phyloP scores from a whole-genome alignment of 2,329 filamentous ascomycete species.

The Fusarium proliferatum region DNA sequence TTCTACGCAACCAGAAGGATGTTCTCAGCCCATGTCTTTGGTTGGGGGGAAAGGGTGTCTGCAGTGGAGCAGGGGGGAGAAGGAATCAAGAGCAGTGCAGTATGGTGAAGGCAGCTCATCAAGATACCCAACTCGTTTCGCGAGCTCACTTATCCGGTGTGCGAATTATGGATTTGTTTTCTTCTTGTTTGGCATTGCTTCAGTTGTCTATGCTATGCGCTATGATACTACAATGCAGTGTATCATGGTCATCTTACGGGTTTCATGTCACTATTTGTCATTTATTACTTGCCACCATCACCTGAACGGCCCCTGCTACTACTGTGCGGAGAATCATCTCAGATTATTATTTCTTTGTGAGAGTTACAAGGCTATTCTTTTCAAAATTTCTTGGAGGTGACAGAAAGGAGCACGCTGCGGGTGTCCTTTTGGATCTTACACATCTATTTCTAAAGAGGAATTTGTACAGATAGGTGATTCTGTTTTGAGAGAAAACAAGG shows the following conservation, averaged over 20 bases:
- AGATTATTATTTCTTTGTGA: conserved; percentile 11
- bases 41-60: conserved; percentile 12
- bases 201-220: conserved; percentile 21
- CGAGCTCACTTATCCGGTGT: conserved; percentile 52
- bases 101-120: conserved; percentile 46
- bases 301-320: conserved; percentile 2
- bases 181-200: conserved; percentile 39
- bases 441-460: conserved; percentile 20
- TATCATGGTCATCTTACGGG: conserved; percentile 28
- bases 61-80: conserved; percentile 23
- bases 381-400: background rate
- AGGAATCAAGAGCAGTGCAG: conserved; percentile 39
- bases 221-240: conserved; percentile 27
- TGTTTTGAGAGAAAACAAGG: conserved; percentile 7
- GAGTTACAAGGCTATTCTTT: conserved; percentile 8
- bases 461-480: conserved; percentile 13
- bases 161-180: conserved; percentile 45
- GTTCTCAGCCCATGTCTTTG: conserved; percentile 24
- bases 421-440: conserved; percentile 14
- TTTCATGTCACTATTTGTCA: conserved; percentile 30
- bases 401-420: conserved; percentile 4
- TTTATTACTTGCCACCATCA: conserved; percentile 25
- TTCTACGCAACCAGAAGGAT: conserved; percentile 24
- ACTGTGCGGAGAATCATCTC: background rate
- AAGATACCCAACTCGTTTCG: conserved; percentile 56